phyloP scores from a whole-genome alignment of 2,329 filamentous ascomycete genomes.

The Microdochium nivale region DNA sequence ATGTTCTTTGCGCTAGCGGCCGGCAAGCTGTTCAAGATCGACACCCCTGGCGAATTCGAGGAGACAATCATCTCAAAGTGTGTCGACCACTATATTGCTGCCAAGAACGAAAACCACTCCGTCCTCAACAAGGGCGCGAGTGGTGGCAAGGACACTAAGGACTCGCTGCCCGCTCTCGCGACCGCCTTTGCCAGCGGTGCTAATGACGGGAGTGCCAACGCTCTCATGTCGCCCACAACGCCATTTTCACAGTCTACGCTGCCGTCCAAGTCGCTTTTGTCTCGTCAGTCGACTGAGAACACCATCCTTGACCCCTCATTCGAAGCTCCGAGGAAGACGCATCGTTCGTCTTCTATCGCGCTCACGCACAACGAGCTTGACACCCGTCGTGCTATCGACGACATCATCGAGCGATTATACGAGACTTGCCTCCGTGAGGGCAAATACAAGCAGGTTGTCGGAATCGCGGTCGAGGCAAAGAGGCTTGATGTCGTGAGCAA shows the following conservation, averaged over 20 bases:
- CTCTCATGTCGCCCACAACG: slow-evolving; percentile 78
- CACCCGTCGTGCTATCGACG: slow-evolving; percentile 72
- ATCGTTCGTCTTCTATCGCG: slow-evolving; percentile 51
- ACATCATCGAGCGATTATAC: slow-evolving; percentile 81
- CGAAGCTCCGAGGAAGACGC: slow-evolving; percentile 42
- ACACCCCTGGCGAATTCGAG: slow-evolving; percentile 88
- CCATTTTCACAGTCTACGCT: slow-evolving; percentile 91
- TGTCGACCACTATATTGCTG: slow-evolving; percentile 91
- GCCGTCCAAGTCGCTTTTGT: slow-evolving; percentile 91
- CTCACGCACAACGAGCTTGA: slow-evolving; percentile 54
- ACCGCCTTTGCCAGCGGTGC: slow-evolving; percentile 67
- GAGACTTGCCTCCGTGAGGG: slow-evolving; percentile 80
- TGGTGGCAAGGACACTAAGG: slow-evolving; percentile 26
- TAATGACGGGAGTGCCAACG: slow-evolving; percentile 58
- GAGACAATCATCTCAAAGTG: slow-evolving; percentile 99
- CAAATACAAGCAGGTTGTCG: slow-evolving; percentile 90
- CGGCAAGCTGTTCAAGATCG: slow-evolving; percentile 89
- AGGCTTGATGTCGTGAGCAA: slow-evolving; percentile 80
- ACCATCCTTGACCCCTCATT: slow-evolving; percentile 51
- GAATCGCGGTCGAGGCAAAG: slow-evolving; percentile 91
- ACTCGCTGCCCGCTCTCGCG: slow-evolving; percentile 59
- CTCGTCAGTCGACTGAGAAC: slow-evolving; percentile 63
- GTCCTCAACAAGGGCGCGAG: slow-evolving; percentile 26
- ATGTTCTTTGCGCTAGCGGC: slow-evolving; percentile 97
- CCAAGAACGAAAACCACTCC: slow-evolving; percentile 45